Percentiles rank a stretch among this genome's conserved stretches.
Evolutionary conservation across 2,329 filamentous ascomycete genomes (phyloP).

Genomic region (Arthrinium phaeospermum): DNA sequence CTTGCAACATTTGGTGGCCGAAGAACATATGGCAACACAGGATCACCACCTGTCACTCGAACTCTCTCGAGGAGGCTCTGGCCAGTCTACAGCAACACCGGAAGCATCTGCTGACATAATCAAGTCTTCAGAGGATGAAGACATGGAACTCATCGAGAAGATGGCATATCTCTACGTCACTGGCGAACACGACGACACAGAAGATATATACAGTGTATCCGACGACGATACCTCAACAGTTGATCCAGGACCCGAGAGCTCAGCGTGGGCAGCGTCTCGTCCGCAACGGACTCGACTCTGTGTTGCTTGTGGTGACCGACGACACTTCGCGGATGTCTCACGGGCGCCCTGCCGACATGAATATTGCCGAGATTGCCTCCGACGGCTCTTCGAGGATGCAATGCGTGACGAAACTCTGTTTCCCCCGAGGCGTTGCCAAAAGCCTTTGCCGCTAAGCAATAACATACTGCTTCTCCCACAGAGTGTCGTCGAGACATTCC

Average conservation of each 20-base stretch:
- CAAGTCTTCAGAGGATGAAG: not conserved
- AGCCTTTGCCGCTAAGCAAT: conserved; percentile 44
- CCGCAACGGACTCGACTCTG: conserved; percentile 22
- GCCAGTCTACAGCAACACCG: not conserved
- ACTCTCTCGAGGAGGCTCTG: not conserved
- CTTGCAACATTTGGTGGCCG: not conserved
- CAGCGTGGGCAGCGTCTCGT: conserved; percentile 29
- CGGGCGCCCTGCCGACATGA: conserved; percentile 44
- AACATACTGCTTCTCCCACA: conserved; percentile 43
- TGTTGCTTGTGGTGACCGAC: conserved; percentile 26
- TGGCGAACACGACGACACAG: not conserved
- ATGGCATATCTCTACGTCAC: not conserved
- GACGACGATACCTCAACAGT: not conserved
- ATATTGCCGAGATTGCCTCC: conserved; percentile 58
- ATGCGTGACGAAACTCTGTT: conserved; percentile 58
- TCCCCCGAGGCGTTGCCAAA: conserved; percentile 59
- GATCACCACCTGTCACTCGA: not conserved
- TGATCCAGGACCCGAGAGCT: too few relatives aligned
- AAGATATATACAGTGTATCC: not conserved
- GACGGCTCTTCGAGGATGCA: conserved; percentile 48
- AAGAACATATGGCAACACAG: not conserved
- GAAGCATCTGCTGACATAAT: not conserved
- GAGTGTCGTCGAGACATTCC: conserved; percentile 43
- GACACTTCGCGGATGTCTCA: conserved; percentile 24
- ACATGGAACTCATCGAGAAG: not conserved